Percentiles rank a stretch among this genome's conserved stretches.
Conservation (phyloP, 1,139 yeast species). For the Pichia terricola region DNA sequence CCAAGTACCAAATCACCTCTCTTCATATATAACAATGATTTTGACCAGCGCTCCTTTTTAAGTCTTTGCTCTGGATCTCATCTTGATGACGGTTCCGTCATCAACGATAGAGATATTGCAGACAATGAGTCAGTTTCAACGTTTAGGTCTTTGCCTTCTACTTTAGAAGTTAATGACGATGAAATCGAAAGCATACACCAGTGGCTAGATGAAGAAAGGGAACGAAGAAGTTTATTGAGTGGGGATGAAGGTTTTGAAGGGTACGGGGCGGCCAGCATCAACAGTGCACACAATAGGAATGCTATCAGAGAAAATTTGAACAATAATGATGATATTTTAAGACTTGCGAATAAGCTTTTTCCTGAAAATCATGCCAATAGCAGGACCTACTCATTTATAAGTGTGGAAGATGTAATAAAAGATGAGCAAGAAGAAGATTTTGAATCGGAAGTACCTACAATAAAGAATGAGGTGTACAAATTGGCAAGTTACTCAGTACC, state of each 20-base stretch:
- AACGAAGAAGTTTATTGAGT: slow-evolving; percentile 35
- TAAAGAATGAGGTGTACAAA: slow-evolving; percentile 36
- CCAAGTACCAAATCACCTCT: slow-evolving; percentile 63
- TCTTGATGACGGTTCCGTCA: slow-evolving; percentile 21
- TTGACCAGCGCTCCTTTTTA: slow-evolving; percentile 59
- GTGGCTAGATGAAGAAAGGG: slow-evolving; percentile 65
- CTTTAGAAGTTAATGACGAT: slow-evolving; percentile 36
- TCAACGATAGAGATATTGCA: slow-evolving; percentile 32
- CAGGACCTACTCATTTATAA: slow-evolving; percentile 8
- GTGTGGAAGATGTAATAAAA: slow-evolving; percentile 11
- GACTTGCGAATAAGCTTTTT: slow-evolving; percentile 22
- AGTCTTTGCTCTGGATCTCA: slow-evolving; percentile 39
- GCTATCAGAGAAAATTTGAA: slow-evolving; percentile 14
- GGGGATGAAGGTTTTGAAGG: slow-evolving; percentile 4
- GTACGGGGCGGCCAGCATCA: slow-evolving; percentile 13
- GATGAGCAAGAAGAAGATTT: slow-evolving; percentile 30
- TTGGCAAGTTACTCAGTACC: slow-evolving; percentile 53
- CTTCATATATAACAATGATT: slow-evolving; percentile 51
- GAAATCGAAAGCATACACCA: slow-evolving; percentile 44
- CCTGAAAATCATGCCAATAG: slow-evolving; percentile 9
- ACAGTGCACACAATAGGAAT: neutral
- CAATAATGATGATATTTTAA: slow-evolving; percentile 25
- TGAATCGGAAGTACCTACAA: slow-evolving; percentile 37
- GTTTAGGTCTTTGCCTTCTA: slow-evolving; percentile 56
- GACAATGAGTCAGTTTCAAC: slow-evolving; percentile 41